Evolutionary conservation across 2,329 filamentous ascomycete species (phyloP), one percentile per base, ranked within the genome.

Genomic region (Trichophyton rubrum): DNA sequence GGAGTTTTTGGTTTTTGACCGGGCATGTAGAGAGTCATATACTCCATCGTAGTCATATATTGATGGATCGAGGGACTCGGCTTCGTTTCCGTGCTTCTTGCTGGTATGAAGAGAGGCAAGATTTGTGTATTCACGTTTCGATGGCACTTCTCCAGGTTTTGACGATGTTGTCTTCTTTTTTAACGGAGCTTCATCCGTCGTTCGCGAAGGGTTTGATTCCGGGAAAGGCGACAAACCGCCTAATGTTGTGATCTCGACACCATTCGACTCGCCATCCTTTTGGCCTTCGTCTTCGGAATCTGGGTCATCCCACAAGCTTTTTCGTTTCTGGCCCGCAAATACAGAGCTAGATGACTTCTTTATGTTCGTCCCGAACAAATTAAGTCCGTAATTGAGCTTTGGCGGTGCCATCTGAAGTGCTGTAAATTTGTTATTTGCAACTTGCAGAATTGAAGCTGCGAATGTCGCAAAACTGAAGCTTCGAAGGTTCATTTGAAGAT

Each of bases 1-100:
- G 4, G 66, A 61, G 20, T 64, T 30, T 22, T 70, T 69, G 11
- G 70, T 66, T 40, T 66, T 67, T 1, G 70, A 65, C 62, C 75
- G 75, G 13, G 71, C 67, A 57, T 78, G 75, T n/a, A 79, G 68
- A 35, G 72, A 76, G 61, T 79, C 77, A 65, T 79, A 79, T 13
- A 77, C 72, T 24, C 71, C 72, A 63, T 79, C 77, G 66, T 79
- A 79, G 63, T 77, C 77, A 67, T 79, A 79, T 53, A 79, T 77
- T 7, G 73, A 73, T 0, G 77, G 70, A 59, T 79, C 77, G 8
- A 79, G 65, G 17, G 74, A 68, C 57, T 76, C 69, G 2, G 77
- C 77, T 61, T 73, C 68, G 59, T 75, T 65, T 4, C 75, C 72
- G 59, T 79, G 75, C 64, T 78, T 73, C 56, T 70, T 74, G 61